Evolutionary conservation across 352 stramenopile genomes (phyloP), one percentile per base, ranked within the genome.

Genomic region (Globisporangium splendens): DNA sequence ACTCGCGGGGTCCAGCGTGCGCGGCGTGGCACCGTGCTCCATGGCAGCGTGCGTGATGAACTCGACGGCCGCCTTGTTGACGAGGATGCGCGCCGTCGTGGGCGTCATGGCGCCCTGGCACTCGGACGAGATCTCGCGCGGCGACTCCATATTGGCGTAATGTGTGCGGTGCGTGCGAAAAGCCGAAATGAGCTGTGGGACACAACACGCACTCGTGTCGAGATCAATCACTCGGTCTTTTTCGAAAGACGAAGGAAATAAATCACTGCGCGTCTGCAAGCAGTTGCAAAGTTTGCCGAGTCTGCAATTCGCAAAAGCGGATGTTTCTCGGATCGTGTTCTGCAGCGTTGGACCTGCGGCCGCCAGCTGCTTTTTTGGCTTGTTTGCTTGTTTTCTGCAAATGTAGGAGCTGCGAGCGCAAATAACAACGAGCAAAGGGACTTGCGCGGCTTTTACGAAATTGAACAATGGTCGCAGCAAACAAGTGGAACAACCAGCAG

Each of bases 51-150:
- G 49, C 24, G 64, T 21, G 20, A 70, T 67, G 10, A 65, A 63
- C 15, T 59, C 54, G 21, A 65, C 61, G 11, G 55, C 74, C 14
- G 73, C 56, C 54, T 87, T 88, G 55, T 54, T 63, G 11, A 91
- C 77, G 13, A 88, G 52, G 8, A 44, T 44, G 21, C 69, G 64
- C 24, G 77, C 82, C 13, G 82, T 91, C 33, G 73, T 60, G 21
- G 82, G 82, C 65, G 82, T 91, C 21, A 91, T 59, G 22, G 79
- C 74, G 31, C 82, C 82, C 54, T 91, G 82, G 43, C 56, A 57
- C 21, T 85, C 79, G 18, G 79, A 89, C 46, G 82, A 91, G 63
- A 91, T 89, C 67, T 88, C 78, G 42, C 77, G 79, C 49, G 75
- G 79, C 10, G 77, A 83, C 50, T 54, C 49, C 42, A 64, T 59